phyloP scores from a whole-genome alignment of 257 asterid species.

The Apocynum venetum region DNA sequence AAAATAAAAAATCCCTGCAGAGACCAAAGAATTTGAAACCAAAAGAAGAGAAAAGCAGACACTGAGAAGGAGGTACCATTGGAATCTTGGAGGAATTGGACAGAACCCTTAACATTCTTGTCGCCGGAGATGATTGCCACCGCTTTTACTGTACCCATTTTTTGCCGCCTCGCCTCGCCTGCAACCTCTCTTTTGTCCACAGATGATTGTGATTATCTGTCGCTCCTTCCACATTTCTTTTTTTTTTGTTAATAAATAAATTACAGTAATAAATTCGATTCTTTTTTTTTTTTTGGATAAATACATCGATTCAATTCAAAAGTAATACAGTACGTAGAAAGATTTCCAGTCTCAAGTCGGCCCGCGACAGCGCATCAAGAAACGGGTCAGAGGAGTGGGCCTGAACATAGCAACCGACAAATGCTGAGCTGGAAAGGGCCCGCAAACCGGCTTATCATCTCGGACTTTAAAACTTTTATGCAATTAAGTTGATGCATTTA shows the following conservation, averaged over 20 bases:
- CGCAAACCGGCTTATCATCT: neutral
- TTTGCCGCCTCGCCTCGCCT: neutral
- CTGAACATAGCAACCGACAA: constrained; percentile 7
- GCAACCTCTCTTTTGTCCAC: neutral
- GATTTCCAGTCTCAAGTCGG: neutral
- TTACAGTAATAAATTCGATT: too few species aligned
- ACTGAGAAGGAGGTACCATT: constrained; percentile 24
- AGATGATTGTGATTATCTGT: neutral
- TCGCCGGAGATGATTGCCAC: constrained; percentile 77
- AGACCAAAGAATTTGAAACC: neutral
- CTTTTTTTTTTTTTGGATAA: neutral
- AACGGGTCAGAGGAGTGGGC: neutral
- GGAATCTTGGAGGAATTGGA: constrained; percentile 57
- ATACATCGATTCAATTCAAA: too few species aligned
- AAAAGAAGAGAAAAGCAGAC: neutral
- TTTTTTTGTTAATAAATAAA: neutral
- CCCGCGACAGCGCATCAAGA: constrained; percentile 1
- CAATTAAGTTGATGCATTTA: neutral
- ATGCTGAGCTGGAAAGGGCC: constrained; percentile 7
- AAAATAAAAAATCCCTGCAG: neutral
- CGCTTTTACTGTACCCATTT: constrained; percentile 62
- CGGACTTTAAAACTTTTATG: constrained; percentile 7
- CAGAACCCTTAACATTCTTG: constrained; percentile 54
- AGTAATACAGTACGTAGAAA: neutral
- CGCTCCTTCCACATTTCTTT: neutral